Percentiles rank a stretch among this genome's conserved stretches.
Evolutionary conservation across 768 basidiomycete species (phyloP).

Genomic region (Rhizopogon rudus): DNA sequence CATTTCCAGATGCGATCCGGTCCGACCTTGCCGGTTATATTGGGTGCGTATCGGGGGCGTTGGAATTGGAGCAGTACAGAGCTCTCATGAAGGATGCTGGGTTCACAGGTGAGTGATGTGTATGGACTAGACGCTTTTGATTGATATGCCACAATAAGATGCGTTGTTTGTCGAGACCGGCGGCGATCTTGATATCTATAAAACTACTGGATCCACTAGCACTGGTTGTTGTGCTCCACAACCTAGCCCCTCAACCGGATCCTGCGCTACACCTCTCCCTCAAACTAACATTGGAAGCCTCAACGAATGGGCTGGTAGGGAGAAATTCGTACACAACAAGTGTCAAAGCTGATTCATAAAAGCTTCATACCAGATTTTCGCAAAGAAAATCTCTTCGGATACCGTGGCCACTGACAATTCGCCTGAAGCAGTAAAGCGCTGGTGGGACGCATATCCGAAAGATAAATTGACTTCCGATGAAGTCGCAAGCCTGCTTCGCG

Average conservation of each 20-base stretch:
- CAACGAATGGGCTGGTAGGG: slow-evolving; percentile 42
- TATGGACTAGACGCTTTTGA: not conserved
- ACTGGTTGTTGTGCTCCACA: slow-evolving; percentile 12
- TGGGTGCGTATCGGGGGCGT: slow-evolving; percentile 44
- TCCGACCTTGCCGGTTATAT: slow-evolving; percentile 37
- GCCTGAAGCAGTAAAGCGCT: slow-evolving; percentile 29
- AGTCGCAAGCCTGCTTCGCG: slow-evolving; percentile 29
- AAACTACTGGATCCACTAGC: slow-evolving; percentile 6
- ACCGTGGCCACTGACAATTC: not conserved
- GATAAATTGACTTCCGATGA: slow-evolving; percentile 28
- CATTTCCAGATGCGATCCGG: slow-evolving; percentile 36
- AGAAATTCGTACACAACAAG: not conserved
- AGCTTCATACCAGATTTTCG: slow-evolving; percentile 47
- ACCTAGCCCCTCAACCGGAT: slow-evolving; percentile 2
- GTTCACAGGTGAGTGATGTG: slow-evolving; percentile 31
- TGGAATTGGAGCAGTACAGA: slow-evolving; percentile 34
- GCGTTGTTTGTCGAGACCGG: slow-evolving; percentile 33
- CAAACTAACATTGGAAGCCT: slow-evolving; percentile 25
- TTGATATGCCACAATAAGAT: slow-evolving; percentile 26
- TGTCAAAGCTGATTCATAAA: not conserved
- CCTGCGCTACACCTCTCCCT: not conserved
- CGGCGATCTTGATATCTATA: slow-evolving; percentile 38
- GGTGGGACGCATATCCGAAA: slow-evolving; percentile 53
- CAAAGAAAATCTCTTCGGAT: slow-evolving; percentile 28
- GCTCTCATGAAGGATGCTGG: slow-evolving; percentile 33